Percentiles rank a stretch among this genome's conserved stretches.
Evolutionary conservation across 805 yeast species (phyloP).

Genomic region (Zygoascus bituminiphila): DNA sequence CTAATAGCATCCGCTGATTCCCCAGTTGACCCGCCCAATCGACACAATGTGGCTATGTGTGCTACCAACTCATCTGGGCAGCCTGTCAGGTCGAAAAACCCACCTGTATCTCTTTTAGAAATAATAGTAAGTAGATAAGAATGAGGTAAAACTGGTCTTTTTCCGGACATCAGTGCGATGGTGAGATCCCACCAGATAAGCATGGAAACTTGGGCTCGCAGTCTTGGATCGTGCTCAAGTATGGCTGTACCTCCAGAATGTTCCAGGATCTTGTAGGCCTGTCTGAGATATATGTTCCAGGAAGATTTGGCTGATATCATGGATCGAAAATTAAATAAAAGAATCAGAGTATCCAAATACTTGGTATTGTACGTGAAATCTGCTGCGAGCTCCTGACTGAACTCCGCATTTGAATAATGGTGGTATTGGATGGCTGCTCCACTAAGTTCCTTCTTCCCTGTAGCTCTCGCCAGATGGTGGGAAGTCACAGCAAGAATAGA

Average conservation of each 20-base stretch:
- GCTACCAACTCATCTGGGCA: background rate
- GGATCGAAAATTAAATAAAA: background rate
- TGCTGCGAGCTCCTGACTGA: background rate
- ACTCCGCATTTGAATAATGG: background rate
- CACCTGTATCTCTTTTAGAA: background rate
- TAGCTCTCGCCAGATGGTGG: background rate
- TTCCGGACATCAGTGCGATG: background rate
- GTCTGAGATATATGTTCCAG: background rate
- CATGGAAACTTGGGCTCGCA: background rate
- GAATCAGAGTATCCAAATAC: background rate
- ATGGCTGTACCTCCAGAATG: background rate
- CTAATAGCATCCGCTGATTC: background rate
- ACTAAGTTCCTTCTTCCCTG: background rate
- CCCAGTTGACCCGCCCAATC: background rate
- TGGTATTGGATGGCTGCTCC: background rate
- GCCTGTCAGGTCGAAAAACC: slow-evolving; percentile 1
- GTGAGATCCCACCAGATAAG: slow-evolving; percentile 2
- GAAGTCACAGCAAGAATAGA: background rate
- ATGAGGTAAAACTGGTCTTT: background rate
- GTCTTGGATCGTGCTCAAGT: background rate
- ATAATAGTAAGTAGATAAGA: background rate
- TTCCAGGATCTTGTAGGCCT: background rate
- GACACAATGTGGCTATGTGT: background rate
- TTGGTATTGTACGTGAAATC: background rate
- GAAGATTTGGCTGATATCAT: background rate